Base-by-base conservation (phyloP, 2,329 filamentous ascomycete species). In the Exserohilum turcica region DNA sequence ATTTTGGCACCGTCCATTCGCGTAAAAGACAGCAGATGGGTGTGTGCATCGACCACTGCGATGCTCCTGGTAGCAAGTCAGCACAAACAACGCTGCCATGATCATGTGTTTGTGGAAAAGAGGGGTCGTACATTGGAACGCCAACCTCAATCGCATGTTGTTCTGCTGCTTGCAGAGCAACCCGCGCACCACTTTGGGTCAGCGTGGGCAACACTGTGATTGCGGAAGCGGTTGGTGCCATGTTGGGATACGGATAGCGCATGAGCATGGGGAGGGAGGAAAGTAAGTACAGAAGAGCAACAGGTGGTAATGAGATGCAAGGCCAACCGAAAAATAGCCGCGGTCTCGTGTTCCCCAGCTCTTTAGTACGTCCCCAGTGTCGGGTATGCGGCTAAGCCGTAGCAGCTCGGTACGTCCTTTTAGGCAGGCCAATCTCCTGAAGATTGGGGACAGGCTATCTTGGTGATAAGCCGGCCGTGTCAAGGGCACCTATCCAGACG, bases 1-100 rank as follows among this genome's bases (percentile, higher is more conserved):
- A 79, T 66, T 56, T 79, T 79, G 31, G 76, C 76, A 52, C 67
- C 71, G 57, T 77, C 75, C 76, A 79, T 79, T 63, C 77, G 76
- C 33, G 64, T 67, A 68, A 80, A 80, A 63, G 72, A 66, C 19
- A 79, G 68, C 33, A 80, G 76, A 54, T 79, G 76, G 3, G 73
- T 68, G 37, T 74, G 70, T 19, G 69, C 61, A 61, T 79, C 77
- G 27, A 77, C 75, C 43, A 80, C 66, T 52, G 78, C 78, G 49
- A 80, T 79, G 71, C 79, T 80, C 77, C 76, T 78, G 43, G 24
- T 38, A 8, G 16, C 28, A 5, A 19, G 38, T 53, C 29, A 44
- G 36, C 16, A 28, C 27, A 15, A 28, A 37, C 9, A 27, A 43
- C 42, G 33, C 51, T 4, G 36, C 24, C 18, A 13, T 18, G 39